These are phyloP conservation scores for Ophiobolus disseminans DNA, from an alignment of 2,329 filamentous ascomycete species.

Conservation along the genomic window DNA sequence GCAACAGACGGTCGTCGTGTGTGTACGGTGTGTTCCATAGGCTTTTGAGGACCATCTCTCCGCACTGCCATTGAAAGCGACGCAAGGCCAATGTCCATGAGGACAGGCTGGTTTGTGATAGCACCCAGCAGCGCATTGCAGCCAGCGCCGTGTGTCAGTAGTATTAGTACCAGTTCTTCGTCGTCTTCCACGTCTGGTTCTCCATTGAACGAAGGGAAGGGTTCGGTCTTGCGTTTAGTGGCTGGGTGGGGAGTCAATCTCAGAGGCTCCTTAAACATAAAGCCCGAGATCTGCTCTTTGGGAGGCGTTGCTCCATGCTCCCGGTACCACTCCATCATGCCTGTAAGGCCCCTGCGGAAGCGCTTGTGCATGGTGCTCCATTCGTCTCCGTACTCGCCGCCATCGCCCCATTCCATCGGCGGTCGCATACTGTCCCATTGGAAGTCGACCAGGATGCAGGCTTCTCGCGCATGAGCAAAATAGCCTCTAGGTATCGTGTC, in stretches of 20 bases:
- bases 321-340: conserved; percentile 83
- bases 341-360: conserved; percentile 79
- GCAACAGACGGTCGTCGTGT: conserved; percentile 51
- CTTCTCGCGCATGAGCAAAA: conserved; percentile 86
- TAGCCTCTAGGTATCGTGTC: conserved; percentile 87
- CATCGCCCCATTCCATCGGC: conserved; percentile 82
- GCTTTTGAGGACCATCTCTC: conserved; percentile 35
- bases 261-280: conserved; percentile 37
- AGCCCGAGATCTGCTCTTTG: conserved; percentile 39
- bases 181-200: conserved; percentile 57
- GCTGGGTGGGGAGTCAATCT: conserved; percentile 16
- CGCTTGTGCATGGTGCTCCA: conserved; percentile 95
- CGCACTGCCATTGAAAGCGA: conserved; percentile 82
- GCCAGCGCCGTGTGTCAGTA: conserved; percentile 93
- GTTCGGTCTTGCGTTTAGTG: conserved; percentile 30
- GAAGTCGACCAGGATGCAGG: conserved; percentile 86
- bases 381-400: conserved; percentile 88
- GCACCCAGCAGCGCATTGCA: conserved; percentile 95
- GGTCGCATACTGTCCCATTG: conserved; percentile 92
- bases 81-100: conserved; percentile 88
- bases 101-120: conserved; percentile 86
- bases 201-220: conserved; percentile 43
- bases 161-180: conserved; percentile 76
- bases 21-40: conserved; percentile 29
- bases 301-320: conserved; percentile 53